A percentile compares a stretch with the other conserved stretches of the same genome.
phyloP scores from a whole-genome alignment of 139 green algal genomes.

The Chlamydomonas applanata region DNA sequence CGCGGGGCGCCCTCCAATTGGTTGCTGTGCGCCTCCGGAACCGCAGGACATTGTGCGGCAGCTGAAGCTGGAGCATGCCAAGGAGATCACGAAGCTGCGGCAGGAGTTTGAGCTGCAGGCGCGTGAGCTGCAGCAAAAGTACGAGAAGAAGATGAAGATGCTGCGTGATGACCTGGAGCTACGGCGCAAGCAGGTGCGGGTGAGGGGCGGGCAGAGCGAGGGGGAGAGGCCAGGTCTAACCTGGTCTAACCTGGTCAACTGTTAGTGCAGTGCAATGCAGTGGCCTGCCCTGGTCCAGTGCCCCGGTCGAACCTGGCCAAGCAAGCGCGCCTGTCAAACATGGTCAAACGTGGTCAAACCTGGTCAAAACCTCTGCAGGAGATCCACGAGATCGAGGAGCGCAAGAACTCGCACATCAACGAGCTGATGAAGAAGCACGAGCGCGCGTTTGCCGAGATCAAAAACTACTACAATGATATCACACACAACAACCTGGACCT shows the following conservation, averaged over 20 bases:
- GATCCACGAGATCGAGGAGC: slow-evolving; percentile 70
- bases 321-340: background rate
- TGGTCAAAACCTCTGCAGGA: slow-evolving; percentile 21
- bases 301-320: too few species aligned
- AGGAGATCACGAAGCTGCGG: slow-evolving; percentile 87
- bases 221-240: background rate
- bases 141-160: slow-evolving; percentile 83
- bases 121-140: slow-evolving; percentile 75
- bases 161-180: slow-evolving; percentile 80
- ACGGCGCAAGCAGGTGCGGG: slow-evolving; percentile 66
- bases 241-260: too few species aligned
- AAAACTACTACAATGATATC: slow-evolving; percentile 95
- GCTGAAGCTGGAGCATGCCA: slow-evolving; percentile 83
- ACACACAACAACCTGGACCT: slow-evolving; percentile 93
- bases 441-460: slow-evolving; percentile 83
- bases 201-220: background rate
- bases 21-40: slow-evolving; percentile 29
- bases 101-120: slow-evolving; percentile 85
- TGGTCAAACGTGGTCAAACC: too few species aligned
- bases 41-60: slow-evolving; percentile 64
- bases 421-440: slow-evolving; percentile 88
- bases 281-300: background rate
- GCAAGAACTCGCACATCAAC: slow-evolving; percentile 82
- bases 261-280: background rate
- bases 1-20: too few species aligned